Base-by-base conservation (phyloP, 2,329 filamentous ascomycete species). In the Elsinoe perseae region DNA sequence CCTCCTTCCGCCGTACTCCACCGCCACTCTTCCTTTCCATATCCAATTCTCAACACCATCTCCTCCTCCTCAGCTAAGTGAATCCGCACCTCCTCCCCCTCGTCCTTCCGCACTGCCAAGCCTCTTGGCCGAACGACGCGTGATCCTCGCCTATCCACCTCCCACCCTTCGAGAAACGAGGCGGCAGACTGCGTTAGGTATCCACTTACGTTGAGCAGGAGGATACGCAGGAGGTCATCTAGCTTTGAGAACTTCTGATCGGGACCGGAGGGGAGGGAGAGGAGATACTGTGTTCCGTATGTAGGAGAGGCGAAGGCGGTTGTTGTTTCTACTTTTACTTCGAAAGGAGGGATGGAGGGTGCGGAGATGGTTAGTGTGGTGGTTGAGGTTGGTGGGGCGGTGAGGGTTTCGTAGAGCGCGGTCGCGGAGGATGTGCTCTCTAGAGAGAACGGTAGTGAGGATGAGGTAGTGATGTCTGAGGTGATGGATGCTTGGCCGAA, bases 401-500 rank as follows among this genome's bases (percentile, higher is more conserved):
- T 44, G 20, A 40, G 18, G 53, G 43, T 23, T 6, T 23, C 20
- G 23, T 28, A 21, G 8, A 56, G 38, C 7, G 20, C 9, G 7
- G 23, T 23, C 6, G 30, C 36, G 3, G 53, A 30, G 23, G 53
- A 30, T n/a, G 20, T 48, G 38, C 7, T 36, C 23, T 20, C 12
- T 2, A 40, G 21, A 6, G 21, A n/a, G 6, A 42, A 46, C 14
- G 28, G 21, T 16, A 56, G 42, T 1, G 53, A 10, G 16, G 23
- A 10, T 16, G 40, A 18, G 16, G 40, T 32, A 9, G 53, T 28
- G n/a, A 28, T 21, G n/a, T 2, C 48, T 6, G 38, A 25, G 21
- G 30, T 32, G 61, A 27, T 65, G 56, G 21, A 66, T 40, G 44
- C 67, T 44, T 50, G 30, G 3, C 28, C 30, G 2, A 66, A 55